phyloP scores from a whole-genome alignment of 768 basidiomycete species.

The Butyriboletus loyo region DNA sequence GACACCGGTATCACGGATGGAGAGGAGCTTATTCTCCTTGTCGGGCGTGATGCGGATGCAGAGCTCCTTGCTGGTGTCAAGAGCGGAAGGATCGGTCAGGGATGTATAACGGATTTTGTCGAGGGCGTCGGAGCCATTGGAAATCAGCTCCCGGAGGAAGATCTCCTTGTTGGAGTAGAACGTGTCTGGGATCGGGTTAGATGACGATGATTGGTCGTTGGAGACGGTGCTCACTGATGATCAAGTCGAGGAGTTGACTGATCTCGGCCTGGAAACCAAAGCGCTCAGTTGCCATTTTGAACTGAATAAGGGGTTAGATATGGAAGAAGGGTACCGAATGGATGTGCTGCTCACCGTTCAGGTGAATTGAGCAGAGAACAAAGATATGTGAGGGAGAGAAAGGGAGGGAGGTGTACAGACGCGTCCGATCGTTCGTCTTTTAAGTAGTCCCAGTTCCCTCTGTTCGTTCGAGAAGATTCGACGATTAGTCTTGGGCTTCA shows the following conservation, averaged over 20 bases:
- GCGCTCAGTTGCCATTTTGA: constrained; percentile 73
- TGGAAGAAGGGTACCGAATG: background rate
- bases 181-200: constrained; percentile 59
- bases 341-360: constrained; percentile 14
- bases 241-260: constrained; percentile 95
- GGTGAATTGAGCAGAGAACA: constrained; percentile 4
- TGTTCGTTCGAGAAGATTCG: constrained; percentile 46
- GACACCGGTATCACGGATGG: constrained; percentile 93
- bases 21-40: constrained; percentile 91
- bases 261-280: constrained; percentile 99
- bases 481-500: constrained; percentile 13
- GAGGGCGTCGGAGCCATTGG: constrained; percentile 95
- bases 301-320: constrained; percentile 18
- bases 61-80: constrained; percentile 90
- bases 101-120: constrained; percentile 99
- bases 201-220: background rate
- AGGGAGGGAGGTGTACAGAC: constrained; percentile 8
- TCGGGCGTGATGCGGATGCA: constrained; percentile 93
- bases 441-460: constrained; percentile 32
- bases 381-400: constrained; percentile 13
- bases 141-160: constrained; percentile 98
- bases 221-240: constrained; percentile 74
- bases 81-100: constrained; percentile 85
- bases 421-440: constrained; percentile 27
- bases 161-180: constrained; percentile 99